Base-by-base conservation (phyloP, 331 rosid genomes). In the Erythrophleum ivorense region DNA sequence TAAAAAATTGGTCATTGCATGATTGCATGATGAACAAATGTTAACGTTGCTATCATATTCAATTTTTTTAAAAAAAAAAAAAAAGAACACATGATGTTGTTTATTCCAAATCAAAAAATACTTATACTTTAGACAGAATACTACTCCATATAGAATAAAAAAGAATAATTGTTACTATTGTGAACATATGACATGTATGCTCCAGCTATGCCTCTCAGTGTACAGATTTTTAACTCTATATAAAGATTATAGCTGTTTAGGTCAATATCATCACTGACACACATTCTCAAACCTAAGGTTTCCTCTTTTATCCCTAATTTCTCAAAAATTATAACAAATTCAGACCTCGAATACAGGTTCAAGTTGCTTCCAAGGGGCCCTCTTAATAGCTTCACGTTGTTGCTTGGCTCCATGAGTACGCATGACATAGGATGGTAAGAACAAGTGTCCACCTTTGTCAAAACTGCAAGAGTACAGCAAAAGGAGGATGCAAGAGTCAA, bases 361-460 rank as follows among this genome's bases (percentile, higher is more conserved):
- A 46, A 96, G 80, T 85, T 93, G 98, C 85, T 86, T 83, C 88
- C 74, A 82, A 49, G 97, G 94, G 57, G 88, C 84, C 81, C 83
- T 91, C 88, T 91, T 96, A 82, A 96, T 79, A 67, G 97, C 97
- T 80, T 89, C 97, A 67, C 99, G 98, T 80, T 96, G 99, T 86
- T 89, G 95, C 86, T 81, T 91, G 73, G 89, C 90, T 86, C 99
- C 99, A 84, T 90, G 99, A 77, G 88, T 92, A 74, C 99, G 99
- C 98, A 96, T 96, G 85, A 92, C 83, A 78, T 89, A 87, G 64
- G 97, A 96, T 69, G 98, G 99, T 62, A 96, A 85, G 85, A 86
- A 92, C 66, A 96, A 85, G 92, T 96, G 88, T 55, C 97, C 99
- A 62, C 99, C 99, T 88, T 82, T 91, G 77, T 96, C 99, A 91